A percentile compares a stretch with the other conserved stretches of the same genome.
Conservation (phyloP, 371 early-diverging fungal genomes). For the Apophysomyces ossiformis region DNA sequence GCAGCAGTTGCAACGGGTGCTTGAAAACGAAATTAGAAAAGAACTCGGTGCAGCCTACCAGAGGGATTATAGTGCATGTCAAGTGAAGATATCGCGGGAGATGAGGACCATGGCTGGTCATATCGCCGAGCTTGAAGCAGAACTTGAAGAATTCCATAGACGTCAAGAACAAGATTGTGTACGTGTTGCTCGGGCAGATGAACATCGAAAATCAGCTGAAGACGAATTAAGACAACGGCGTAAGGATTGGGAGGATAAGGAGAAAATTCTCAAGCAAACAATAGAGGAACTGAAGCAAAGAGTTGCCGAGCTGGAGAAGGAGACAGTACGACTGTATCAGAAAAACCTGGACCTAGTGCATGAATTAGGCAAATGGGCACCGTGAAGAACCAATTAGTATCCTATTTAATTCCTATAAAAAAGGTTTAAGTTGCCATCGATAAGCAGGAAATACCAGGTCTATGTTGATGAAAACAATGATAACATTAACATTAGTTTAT, state of each 20-base stretch:
- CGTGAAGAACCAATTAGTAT: neutral
- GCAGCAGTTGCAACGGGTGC: too few species aligned
- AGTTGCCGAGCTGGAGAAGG: constrained; percentile 21
- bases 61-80: too few species aligned
- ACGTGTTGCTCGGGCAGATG: neutral
- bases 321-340: constrained; percentile 19
- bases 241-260: constrained; percentile 16
- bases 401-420: too few species aligned
- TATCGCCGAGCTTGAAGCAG: constrained; percentile 20
- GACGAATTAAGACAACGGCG: constrained; percentile 10
- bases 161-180: constrained; percentile 15
- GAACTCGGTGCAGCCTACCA: too few species aligned
- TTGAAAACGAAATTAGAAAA: too few species aligned
- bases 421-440: too few species aligned
- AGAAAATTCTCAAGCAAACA: constrained; percentile 13
- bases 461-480: too few species aligned
- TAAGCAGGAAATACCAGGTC: too few species aligned
- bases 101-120: constrained; percentile 16
- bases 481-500: too few species aligned
- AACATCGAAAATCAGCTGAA: constrained; percentile 1
- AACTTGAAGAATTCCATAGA: constrained; percentile 17
- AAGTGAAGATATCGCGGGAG: constrained; percentile 20
- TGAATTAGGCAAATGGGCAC: constrained; percentile 22
- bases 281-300: constrained; percentile 18
- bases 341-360: constrained; percentile 23